phyloP scores from a whole-genome alignment of 768 basidiomycete genomes.

The Chalciporus piperatus region DNA sequence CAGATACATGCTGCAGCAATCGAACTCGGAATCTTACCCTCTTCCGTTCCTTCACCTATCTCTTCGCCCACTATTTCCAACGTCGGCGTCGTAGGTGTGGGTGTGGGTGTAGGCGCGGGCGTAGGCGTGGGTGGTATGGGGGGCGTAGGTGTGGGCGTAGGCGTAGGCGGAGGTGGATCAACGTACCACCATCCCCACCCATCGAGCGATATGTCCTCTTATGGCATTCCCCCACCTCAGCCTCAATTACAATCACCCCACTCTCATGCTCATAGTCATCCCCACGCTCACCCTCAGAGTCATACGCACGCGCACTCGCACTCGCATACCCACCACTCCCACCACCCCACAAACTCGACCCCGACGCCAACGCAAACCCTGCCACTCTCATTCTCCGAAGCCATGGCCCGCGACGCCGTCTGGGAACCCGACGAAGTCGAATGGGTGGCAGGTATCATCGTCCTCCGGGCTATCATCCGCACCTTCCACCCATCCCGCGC shows the following conservation, averaged over 20 bases:
- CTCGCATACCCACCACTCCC: background rate
- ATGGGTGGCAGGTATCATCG: slow-evolving; percentile 64
- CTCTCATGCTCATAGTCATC: too few species aligned
- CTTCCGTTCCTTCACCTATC: background rate
- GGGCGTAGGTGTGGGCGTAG: too few species aligned
- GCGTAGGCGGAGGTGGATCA: slow-evolving; percentile 18
- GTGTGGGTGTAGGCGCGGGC: background rate
- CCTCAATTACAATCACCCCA: background rate
- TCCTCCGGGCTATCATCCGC: slow-evolving; percentile 56
- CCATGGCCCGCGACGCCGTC: slow-evolving; percentile 62
- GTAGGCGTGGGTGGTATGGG: background rate
- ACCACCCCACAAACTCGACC: background rate
- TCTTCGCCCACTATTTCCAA: background rate
- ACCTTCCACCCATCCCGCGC: slow-evolving; percentile 17
- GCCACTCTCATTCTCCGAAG: slow-evolving; percentile 42
- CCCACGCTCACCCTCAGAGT: background rate
- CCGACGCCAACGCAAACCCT: too few species aligned
- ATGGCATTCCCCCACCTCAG: background rate
- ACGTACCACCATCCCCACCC: slow-evolving; percentile 27
- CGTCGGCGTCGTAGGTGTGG: slow-evolving; percentile 1
- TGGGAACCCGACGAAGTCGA: slow-evolving; percentile 68
- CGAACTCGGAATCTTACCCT: slow-evolving; percentile 49
- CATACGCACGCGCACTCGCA: background rate
- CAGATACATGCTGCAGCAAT: slow-evolving; percentile 63
- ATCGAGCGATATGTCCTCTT: too few species aligned